Base-by-base conservation (phyloP, 140 eudicot species). In the Erigeron philadelphicus region DNA sequence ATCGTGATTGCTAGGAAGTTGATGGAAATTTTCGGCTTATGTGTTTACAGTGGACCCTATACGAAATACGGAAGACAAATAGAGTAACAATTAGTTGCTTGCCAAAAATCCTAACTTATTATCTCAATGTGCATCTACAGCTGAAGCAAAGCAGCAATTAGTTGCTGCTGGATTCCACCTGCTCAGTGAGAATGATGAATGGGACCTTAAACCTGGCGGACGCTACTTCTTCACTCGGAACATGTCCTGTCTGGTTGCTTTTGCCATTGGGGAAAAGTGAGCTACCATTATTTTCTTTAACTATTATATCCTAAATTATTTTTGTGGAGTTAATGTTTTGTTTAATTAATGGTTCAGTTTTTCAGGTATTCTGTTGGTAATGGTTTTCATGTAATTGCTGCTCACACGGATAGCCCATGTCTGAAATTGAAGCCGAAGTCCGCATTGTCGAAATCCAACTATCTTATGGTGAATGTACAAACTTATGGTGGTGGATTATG, bases 401-500 rank as follows among this genome's bases (percentile, higher is more conserved):
- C 98, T 0, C 98, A 92, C 81, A 92, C 95, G 0, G 98, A 92
- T 66, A 92, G 98, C 78, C 98, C 98, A 11, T 92, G 98, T 68
- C 84, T 92, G 46, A 92, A 92, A 79, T 72, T 92, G 68, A 92
- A 88, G 75, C 98, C 98, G 3, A 88, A 82, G 70, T 92, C 98
- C 31, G 96, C 98, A 58, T 78, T 86, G 43, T 77, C 90, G 55
- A 92, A 88, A 70, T 83, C 95, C 59, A 95, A 95, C 47, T 92
- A 82, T 83, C 89, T 92, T 45, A 88, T 92, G 98, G 88, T 92
- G 67, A 92, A 88, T 68, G 96, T 92, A 45, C 96, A 92, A 81
- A 92, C 96, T 1, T 92, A 92, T 74, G 98, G 98, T 49, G 90
- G 96, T 72, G 98, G 98, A 77, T 86, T 92, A 72, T 92, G 98